Evolutionary conservation across 108 stramenopile species (phyloP).

Genomic region (Cyclotella baltica): DNA sequence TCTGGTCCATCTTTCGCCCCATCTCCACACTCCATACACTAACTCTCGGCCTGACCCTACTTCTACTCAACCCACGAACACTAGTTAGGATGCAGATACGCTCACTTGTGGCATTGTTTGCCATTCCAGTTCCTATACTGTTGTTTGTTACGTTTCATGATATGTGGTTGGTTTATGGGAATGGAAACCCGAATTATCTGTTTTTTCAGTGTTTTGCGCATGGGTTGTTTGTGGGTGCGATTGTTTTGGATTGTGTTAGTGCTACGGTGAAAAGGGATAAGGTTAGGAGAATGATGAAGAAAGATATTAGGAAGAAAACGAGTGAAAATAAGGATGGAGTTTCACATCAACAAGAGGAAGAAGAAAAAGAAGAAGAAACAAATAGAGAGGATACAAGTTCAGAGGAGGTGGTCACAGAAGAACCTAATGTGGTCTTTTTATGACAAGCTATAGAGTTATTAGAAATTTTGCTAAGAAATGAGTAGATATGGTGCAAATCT

Average conservation of each 20-base stretch:
- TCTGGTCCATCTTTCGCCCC: conserved; percentile 70
- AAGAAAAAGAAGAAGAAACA: conserved; percentile 7
- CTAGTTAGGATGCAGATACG: conserved; percentile 64
- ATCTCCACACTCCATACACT: conserved; percentile 67
- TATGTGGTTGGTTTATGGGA: conserved; percentile 82
- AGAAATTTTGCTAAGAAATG: too few species aligned
- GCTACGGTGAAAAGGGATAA: conserved; percentile 61
- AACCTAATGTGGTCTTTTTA: too few species aligned
- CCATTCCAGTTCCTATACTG: conserved; percentile 66
- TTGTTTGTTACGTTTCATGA: conserved; percentile 71
- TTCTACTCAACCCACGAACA: conserved; percentile 62
- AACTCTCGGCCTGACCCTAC: conserved; percentile 61
- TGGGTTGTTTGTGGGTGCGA: conserved; percentile 64
- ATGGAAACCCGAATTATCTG: conserved; percentile 86
- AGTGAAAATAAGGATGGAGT: too few species aligned
- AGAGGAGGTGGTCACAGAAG: too few species aligned
- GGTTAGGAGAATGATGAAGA: conserved; percentile 48
- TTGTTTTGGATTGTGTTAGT: conserved; percentile 50
- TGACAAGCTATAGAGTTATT: too few species aligned
- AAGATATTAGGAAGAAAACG: conserved; percentile 29
- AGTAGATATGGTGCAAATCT: too few species aligned
- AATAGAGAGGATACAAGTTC: neutral
- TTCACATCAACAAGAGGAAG: conserved; percentile 1
- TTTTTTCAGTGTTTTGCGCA: conserved; percentile 88
- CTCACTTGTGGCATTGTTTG: conserved; percentile 63